phyloP scores from a whole-genome alignment of 192 early-diverging fungal species.

The Podila verticillata region DNA sequence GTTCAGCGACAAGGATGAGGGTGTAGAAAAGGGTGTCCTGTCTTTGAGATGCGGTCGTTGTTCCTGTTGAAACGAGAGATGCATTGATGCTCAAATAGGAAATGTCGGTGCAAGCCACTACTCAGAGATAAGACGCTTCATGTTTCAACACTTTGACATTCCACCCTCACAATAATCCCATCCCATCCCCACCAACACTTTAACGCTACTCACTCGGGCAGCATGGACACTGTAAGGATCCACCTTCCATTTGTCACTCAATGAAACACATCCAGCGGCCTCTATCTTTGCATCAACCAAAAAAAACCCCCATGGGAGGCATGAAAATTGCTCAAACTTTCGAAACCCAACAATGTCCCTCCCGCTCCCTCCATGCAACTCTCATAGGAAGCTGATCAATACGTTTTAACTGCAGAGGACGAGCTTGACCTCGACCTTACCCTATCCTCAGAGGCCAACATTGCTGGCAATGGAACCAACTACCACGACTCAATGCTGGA shows the following conservation, averaged over 20 bases:
- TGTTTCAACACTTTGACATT: too few species aligned
- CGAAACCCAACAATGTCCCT: background rate
- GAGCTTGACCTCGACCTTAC: slow-evolving; percentile 25
- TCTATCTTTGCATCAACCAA: background rate
- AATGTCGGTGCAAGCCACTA: too few species aligned
- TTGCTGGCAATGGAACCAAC: background rate
- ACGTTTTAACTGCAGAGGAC: slow-evolving; percentile 16
- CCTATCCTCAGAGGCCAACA: background rate
- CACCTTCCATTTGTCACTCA: background rate
- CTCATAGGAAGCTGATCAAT: background rate
- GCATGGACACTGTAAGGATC: slow-evolving; percentile 33
- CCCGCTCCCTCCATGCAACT: background rate
- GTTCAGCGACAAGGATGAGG: too few species aligned
- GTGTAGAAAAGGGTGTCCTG: background rate
- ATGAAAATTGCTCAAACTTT: too few species aligned
- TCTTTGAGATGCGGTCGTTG: background rate
- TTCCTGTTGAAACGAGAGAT: too few species aligned
- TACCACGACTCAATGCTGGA: slow-evolving; percentile 28
- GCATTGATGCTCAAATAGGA: too few species aligned
- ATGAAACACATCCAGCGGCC: background rate
- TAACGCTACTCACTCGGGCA: background rate
- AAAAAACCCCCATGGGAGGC: too few species aligned
- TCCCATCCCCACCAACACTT: background rate
- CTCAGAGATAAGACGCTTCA: too few species aligned
- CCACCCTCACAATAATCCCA: background rate